Evolutionary conservation across 2,329 filamentous ascomycete genomes (phyloP).

Genomic region (Elsinoe perseae): DNA sequence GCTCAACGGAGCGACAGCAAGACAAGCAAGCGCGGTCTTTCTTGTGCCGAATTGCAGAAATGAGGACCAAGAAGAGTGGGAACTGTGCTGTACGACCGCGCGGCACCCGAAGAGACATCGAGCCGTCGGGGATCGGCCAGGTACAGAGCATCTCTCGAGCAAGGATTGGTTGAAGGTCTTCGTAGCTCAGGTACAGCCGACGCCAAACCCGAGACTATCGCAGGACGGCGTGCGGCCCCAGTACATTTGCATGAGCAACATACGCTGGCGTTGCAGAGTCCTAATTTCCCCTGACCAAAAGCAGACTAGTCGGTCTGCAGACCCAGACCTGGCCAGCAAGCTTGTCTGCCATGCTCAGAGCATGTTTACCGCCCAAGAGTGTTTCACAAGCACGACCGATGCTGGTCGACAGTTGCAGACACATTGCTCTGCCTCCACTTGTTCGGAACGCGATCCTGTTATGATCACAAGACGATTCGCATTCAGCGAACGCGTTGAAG

Average conservation of each 20-base stretch:
- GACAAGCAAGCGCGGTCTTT: constrained; percentile 9
- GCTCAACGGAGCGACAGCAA: constrained; percentile 4
- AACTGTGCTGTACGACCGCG: not conserved
- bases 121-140: constrained; percentile 6
- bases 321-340: constrained; percentile 3
- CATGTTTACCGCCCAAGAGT: constrained; percentile 7
- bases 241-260: constrained; percentile 6
- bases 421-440: not conserved
- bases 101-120: not conserved
- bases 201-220: not conserved
- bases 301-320: constrained; percentile 5
- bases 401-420: constrained; percentile 5
- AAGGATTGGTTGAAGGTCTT: not conserved
- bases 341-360: not conserved
- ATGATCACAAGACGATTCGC: too few relatives aligned
- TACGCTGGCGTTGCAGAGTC: constrained; percentile 10
- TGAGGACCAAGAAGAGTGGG: constrained; percentile 11
- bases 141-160: not conserved
- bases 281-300: constrained; percentile 16
- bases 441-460: not conserved
- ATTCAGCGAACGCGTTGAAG: not conserved
- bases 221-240: not conserved
- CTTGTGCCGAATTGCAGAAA: not conserved
- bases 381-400: constrained; percentile 11
- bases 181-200: constrained; percentile 13